phyloP scores from a whole-genome alignment of 805 yeast species.

The Kodamaea laetipori region DNA sequence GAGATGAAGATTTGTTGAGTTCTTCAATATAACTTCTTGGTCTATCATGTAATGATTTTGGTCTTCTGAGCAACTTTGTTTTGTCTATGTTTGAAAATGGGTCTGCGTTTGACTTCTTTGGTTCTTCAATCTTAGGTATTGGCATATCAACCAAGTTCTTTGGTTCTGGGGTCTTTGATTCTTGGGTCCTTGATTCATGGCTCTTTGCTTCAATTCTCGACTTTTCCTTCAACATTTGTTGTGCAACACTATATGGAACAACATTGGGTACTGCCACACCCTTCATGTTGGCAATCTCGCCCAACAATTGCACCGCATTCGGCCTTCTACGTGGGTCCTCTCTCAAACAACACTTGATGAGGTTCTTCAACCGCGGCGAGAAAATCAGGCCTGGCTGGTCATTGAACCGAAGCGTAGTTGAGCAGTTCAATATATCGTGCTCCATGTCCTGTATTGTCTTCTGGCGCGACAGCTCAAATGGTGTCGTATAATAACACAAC shows the following conservation, averaged over 20 bases:
- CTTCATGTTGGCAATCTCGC: slow-evolving; percentile 65
- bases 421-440: slow-evolving; percentile 59
- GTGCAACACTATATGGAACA: slow-evolving; percentile 41
- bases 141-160: no score
- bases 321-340: slow-evolving; percentile 75
- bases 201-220: no score
- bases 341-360: slow-evolving; percentile 61
- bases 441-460: slow-evolving; percentile 47
- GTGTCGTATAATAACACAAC: slow-evolving; percentile 79
- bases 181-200: no score
- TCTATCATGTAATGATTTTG: slow-evolving; percentile 18
- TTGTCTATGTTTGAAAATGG: slow-evolving; percentile 48
- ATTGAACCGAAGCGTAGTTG: slow-evolving; percentile 44
- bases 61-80: slow-evolving; percentile 30
- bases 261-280: slow-evolving; percentile 46
- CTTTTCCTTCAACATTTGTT: slow-evolving; percentile 13
- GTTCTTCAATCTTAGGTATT: neutral
- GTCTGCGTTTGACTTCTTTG: slow-evolving; percentile 23
- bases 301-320: slow-evolving; percentile 67
- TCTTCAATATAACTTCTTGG: slow-evolving; percentile 12
- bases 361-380: slow-evolving; percentile 61
- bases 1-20: slow-evolving; percentile 20
- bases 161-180: no score
- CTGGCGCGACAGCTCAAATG: slow-evolving; percentile 61
- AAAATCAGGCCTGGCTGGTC: slow-evolving; percentile 54